phyloP scores from a whole-genome alignment of 495 filamentous ascomycete species.

The Trichocladium antarcticum region DNA sequence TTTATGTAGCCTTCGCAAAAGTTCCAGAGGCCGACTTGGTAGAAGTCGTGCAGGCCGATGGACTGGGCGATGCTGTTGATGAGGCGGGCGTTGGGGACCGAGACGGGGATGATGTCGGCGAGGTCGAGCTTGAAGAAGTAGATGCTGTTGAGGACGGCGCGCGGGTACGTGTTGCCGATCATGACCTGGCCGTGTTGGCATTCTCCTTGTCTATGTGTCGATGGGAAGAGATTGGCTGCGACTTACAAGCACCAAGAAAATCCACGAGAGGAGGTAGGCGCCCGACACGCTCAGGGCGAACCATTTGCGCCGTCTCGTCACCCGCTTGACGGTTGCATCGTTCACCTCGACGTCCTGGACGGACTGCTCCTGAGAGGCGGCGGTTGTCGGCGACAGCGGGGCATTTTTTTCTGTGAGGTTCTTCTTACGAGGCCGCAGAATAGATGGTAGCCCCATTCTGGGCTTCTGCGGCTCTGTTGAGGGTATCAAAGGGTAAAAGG shows the following conservation, averaged over 20 bases:
- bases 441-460: constrained; percentile 1
- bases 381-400: neutral
- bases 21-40: constrained; percentile 82
- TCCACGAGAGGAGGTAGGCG: constrained; percentile 58
- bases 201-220: neutral
- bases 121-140: constrained; percentile 80
- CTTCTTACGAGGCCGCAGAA: constrained; percentile 4
- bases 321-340: constrained; percentile 32
- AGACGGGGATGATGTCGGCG: constrained; percentile 67
- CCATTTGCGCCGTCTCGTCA: constrained; percentile 44
- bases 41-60: constrained; percentile 86
- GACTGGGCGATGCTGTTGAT: constrained; percentile 85
- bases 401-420: neutral
- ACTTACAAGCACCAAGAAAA: constrained; percentile 62
- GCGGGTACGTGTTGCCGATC: constrained; percentile 56
- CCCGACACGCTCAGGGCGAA: constrained; percentile 51
- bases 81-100: constrained; percentile 60
- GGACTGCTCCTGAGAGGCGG: neutral
- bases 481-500: too few species aligned
- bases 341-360: neutral
- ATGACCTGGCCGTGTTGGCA: constrained; percentile 33
- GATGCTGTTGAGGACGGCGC: constrained; percentile 49
- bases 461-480: too few species aligned
- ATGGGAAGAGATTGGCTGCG: neutral
- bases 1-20: constrained; percentile 76